Evolutionary conservation across 805 yeast genomes (phyloP), one percentile per base, ranked within the genome.

Genomic region (Ogataea degrootiae): DNA sequence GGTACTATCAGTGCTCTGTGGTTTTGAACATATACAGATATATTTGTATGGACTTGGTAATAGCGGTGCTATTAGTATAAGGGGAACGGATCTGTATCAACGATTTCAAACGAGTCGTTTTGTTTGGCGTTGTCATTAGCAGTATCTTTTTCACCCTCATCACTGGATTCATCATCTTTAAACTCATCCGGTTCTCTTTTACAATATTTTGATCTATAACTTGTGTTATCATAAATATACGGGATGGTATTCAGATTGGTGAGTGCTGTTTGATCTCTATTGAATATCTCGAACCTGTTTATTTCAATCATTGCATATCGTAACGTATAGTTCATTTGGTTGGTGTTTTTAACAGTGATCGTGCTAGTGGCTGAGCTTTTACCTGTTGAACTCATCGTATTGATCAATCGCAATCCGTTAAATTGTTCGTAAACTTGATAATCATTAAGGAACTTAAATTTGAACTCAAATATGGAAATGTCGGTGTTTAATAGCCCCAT

Each of bases 261-360:
- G 22, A 56, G 44, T 15, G 45, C 41, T 9, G 50, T 41, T 43
- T 53, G 56, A 41, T 59, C 63, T 39, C 63, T 49, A 41, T 54
- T 55, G 45, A 53, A 54, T 6, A 55, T 9, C 11, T 39, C 12
- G 38, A 59, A 50, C 2, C 44, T 46, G n/a, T 47, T 41, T 7
- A 59, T 48, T 29, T 53, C 48, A 3, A 59, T 37, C 11, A 55
- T 46, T 9, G 58, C 49, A 31, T 50, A 59, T 16, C 54, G 39
- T 11, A 48, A 44, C 21, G 41, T 33, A 16, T 41, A 34, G 29
- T 47, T 40, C 11, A 46, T 36, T 12, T 37, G 44, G 16, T 35
- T 19, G 4, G 8, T 14, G 2, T 16, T 22, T 12, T 36, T 31
- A 12, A 1, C 14, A 6, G 9, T n/a, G 8, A 15, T 34, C 16